Conservation (phyloP, 1,139 yeast species). For the Kodamaea fungicola region DNA sequence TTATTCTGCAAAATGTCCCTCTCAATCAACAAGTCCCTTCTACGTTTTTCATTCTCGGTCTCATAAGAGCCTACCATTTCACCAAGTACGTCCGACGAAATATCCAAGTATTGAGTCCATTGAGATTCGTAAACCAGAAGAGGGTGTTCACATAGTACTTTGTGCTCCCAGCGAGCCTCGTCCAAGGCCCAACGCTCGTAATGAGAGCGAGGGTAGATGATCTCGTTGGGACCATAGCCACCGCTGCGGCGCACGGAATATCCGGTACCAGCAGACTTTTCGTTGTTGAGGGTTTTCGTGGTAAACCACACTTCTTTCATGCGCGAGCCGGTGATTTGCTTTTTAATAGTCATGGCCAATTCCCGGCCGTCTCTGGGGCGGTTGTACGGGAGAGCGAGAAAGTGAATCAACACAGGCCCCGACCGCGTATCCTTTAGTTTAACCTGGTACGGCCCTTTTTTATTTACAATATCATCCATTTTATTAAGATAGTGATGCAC, state of each 20-base stretch:
- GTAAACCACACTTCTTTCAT: conserved; percentile 29
- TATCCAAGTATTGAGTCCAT: conserved; percentile 26
- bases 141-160: conserved; percentile 10
- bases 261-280: conserved; percentile 23
- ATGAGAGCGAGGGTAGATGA: conserved; percentile 26
- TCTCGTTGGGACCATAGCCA: conserved; percentile 26
- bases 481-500: conserved; percentile 21
- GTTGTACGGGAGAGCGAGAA: conserved; percentile 26
- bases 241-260: conserved; percentile 26
- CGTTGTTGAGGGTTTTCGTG: conserved; percentile 9
- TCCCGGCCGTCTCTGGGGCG: conserved; percentile 8
- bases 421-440: conserved; percentile 28
- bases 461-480: conserved; percentile 20
- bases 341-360: conserved; percentile 20
- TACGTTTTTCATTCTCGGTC: conserved; percentile 12
- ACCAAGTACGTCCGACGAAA: conserved; percentile 16
- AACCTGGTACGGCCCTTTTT: conserved; percentile 39
- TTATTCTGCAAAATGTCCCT: conserved; percentile 20
- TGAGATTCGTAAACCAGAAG: conserved; percentile 5
- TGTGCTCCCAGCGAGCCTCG: conserved; percentile 38
- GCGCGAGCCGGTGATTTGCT: conserved; percentile 23
- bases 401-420: conserved; percentile 31
- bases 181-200: conserved; percentile 25
- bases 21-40: conserved; percentile 10
- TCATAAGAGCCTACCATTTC: conserved; percentile 12